Evolutionary conservation across 2,329 filamentous ascomycete genomes (phyloP).

Genomic region (Coniochaeta sp.): DNA sequence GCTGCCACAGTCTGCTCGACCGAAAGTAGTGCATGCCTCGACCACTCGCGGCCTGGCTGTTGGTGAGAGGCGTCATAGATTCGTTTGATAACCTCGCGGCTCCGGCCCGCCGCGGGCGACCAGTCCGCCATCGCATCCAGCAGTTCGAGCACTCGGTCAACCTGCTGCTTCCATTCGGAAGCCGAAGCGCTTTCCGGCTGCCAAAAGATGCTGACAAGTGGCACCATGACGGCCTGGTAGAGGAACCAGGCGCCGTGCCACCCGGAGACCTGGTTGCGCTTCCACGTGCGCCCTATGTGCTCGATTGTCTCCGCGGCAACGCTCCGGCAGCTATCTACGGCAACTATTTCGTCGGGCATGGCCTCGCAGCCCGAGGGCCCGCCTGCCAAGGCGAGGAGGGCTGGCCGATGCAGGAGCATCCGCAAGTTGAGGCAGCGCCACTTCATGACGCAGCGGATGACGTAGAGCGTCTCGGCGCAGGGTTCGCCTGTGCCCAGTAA

Average conservation of each 20-base stretch:
- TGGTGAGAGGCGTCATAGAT: conserved; percentile 52
- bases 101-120: conserved; percentile 56
- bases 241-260: conserved; percentile 81
- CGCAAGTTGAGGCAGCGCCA: conserved; percentile 77
- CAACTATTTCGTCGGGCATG: conserved; percentile 56
- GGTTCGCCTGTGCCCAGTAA: conserved; percentile 57
- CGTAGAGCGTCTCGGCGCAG: conserved; percentile 63
- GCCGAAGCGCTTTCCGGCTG: conserved; percentile 46
- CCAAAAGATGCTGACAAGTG: conserved; percentile 67
- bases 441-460: conserved; percentile 68
- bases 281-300: conserved; percentile 64
- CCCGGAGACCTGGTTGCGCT: conserved; percentile 66
- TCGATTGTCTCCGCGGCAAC: conserved; percentile 65
- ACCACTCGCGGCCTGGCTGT: conserved; percentile 26
- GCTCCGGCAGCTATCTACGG: conserved; percentile 61
- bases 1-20: too few relatives aligned
- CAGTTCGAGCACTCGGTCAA: conserved; percentile 51
- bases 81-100: conserved; percentile 54
- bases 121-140: conserved; percentile 59
- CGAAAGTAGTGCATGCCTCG: too few relatives aligned
- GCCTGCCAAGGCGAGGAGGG: conserved; percentile 54
- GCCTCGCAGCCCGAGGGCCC: conserved; percentile 33
- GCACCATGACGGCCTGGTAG: conserved; percentile 75
- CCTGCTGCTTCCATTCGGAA: conserved; percentile 47
- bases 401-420: conserved; percentile 68